These are phyloP conservation scores for Piper betle DNA, from an alignment of 164 flowering plant genomes.

Conservation along the genomic window DNA sequence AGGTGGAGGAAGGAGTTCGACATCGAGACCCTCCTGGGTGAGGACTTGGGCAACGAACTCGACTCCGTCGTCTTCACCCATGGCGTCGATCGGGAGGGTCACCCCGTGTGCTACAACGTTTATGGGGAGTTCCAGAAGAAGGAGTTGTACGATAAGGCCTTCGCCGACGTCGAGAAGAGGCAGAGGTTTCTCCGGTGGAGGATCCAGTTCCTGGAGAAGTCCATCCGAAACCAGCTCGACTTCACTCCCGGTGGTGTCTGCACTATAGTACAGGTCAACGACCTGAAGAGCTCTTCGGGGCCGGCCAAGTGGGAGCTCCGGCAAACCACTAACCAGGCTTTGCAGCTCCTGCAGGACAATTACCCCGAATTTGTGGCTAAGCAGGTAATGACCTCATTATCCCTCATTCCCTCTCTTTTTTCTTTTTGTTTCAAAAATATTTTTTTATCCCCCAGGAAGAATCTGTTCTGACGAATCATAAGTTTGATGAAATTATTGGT, in stretches of 20 bases:
- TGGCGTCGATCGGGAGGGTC: constrained; percentile 65
- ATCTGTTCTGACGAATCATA: too few species aligned
- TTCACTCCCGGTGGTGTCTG: constrained; percentile 54
- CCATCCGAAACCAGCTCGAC: constrained; percentile 53
- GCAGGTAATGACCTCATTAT: constrained; percentile 37
- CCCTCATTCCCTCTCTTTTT: too few species aligned
- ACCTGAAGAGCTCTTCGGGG: constrained; percentile 72
- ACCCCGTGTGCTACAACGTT: constrained; percentile 84
- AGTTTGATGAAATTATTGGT: too few species aligned
- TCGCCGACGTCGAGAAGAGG: constrained; percentile 67
- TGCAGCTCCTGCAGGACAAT: constrained; percentile 68
- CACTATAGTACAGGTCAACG: constrained; percentile 72
- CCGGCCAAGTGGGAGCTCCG: constrained; percentile 48
- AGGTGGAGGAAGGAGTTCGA: constrained; percentile 72
- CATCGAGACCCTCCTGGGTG: constrained; percentile 52
- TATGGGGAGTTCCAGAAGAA: constrained; percentile 72
- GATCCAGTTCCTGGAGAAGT: constrained; percentile 81
- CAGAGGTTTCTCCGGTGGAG: constrained; percentile 56
- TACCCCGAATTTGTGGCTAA: constrained; percentile 93
- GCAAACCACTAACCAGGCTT: constrained; percentile 53
- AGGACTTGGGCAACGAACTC: constrained; percentile 45
- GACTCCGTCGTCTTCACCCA: constrained; percentile 72
- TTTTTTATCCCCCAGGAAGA: too few species aligned
- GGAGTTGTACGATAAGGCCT: constrained; percentile 53
- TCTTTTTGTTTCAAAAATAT: too few species aligned